phyloP scores from a whole-genome alignment of 352 stramenopile genomes.

The Phytophthora vignae region DNA sequence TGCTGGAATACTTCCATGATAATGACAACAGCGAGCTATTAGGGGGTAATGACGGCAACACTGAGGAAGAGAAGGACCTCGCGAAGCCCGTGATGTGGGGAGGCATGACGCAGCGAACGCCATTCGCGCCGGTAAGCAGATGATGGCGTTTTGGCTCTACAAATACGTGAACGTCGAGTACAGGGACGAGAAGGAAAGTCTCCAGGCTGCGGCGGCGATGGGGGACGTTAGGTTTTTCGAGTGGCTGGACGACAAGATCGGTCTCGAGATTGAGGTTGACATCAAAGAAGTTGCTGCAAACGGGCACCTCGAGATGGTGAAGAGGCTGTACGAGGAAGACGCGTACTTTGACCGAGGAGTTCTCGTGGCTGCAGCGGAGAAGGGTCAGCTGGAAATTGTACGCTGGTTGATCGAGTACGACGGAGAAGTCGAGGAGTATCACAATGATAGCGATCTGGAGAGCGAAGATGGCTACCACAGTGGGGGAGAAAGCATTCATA shows the following conservation, averaged over 20 bases:
- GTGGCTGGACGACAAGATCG: slow-evolving; percentile 9
- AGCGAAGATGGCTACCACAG: slow-evolving; percentile 1
- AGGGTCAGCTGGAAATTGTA: slow-evolving; percentile 12
- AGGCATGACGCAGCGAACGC: slow-evolving; percentile 6
- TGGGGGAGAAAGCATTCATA: not conserved
- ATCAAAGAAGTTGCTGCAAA: slow-evolving; percentile 19
- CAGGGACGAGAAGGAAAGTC: not conserved
- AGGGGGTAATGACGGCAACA: not conserved
- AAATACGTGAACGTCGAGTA: not conserved
- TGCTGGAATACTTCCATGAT: slow-evolving; percentile 18
- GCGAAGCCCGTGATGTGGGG: not conserved
- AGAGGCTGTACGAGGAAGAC: slow-evolving; percentile 13
- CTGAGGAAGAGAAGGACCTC: not conserved
- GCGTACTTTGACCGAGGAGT: not conserved
- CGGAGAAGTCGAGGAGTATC: slow-evolving; percentile 4
- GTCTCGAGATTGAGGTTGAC: not conserved
- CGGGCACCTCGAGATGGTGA: slow-evolving; percentile 16
- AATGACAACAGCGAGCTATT: slow-evolving; percentile 1
- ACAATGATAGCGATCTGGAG: not conserved
- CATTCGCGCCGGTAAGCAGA: not conserved
- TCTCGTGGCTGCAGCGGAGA: slow-evolving; percentile 4
- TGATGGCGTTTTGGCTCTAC: slow-evolving; percentile 17
- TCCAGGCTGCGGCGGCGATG: slow-evolving; percentile 1
- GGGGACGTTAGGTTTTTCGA: slow-evolving; percentile 34
- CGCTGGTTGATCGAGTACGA: slow-evolving; percentile 11